Conservation (phyloP, 768 basidiomycete genomes). For the Phaffia tasmanica region DNA sequence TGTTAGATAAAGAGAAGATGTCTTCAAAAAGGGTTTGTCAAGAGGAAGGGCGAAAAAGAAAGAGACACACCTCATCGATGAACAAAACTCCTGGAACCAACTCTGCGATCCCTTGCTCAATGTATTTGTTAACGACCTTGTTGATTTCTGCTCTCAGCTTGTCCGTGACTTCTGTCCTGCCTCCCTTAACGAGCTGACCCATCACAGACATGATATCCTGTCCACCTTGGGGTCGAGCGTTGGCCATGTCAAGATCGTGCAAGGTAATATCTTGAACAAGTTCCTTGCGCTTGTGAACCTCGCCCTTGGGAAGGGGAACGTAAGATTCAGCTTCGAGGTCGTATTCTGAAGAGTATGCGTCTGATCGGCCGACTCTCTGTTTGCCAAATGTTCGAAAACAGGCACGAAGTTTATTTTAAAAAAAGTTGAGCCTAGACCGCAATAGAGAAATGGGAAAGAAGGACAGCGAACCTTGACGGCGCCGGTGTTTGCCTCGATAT, state of each 20-base stretch:
- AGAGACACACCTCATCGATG: slow-evolving; percentile 75
- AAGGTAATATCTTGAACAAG: slow-evolving; percentile 90
- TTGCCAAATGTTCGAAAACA: slow-evolving; percentile 7
- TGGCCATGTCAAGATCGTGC: slow-evolving; percentile 90
- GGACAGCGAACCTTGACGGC: slow-evolving; percentile 56
- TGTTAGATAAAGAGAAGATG: not conserved
- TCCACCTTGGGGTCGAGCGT: slow-evolving; percentile 77
- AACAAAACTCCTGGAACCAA: slow-evolving; percentile 96
- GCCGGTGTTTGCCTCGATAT: slow-evolving; percentile 84
- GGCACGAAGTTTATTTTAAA: no score
- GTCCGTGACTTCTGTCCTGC: slow-evolving; percentile 92
- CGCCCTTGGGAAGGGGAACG: slow-evolving; percentile 91
- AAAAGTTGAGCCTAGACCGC: not conserved
- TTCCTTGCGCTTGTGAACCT: slow-evolving; percentile 91
- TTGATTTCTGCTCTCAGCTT: slow-evolving; percentile 91
- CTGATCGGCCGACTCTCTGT: slow-evolving; percentile 88
- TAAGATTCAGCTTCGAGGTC: slow-evolving; percentile 98
- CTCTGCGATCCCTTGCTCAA: slow-evolving; percentile 96
- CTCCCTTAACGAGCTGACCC: slow-evolving; percentile 75
- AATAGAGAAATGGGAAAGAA: not conserved
- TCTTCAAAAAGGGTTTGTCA: not conserved
- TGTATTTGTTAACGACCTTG: slow-evolving; percentile 92
- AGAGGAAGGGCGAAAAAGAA: not conserved
- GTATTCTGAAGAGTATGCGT: slow-evolving; percentile 93
- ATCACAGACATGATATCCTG: slow-evolving; percentile 99